Base-by-base conservation (phyloP, 2,329 filamentous ascomycete genomes). In the Fusarium paranaense region DNA sequence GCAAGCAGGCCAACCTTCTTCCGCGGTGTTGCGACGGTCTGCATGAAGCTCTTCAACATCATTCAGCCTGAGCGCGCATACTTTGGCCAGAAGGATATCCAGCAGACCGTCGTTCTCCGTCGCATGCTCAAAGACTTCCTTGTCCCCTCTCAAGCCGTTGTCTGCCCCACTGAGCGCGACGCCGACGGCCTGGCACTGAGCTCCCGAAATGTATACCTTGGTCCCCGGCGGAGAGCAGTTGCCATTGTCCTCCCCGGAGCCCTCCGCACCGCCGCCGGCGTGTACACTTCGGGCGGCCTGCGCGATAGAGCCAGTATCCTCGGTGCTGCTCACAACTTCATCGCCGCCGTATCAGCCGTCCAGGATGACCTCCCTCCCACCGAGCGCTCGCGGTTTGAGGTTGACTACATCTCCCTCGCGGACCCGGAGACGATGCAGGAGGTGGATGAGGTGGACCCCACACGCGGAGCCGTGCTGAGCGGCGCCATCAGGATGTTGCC, bases 11-110 rank as follows among this genome's bases (percentile, higher is more conserved):
- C 97, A 3, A 97, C 97, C 50, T 99, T 99, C 83, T 99, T 99
- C 85, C 90, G 97, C 58, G 97, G 97, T 42, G 97, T 99, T 37
- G 95, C 97, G 22, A 99, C 97, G 2, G 93, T 99, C 2, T 98
- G 95, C 85, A 97, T 96, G 90, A 99, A 97, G 82, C 82, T 86
- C 27, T 86, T 86, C 80, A 86, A 85, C 73, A 81, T 85, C 22
- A 83, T 86, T 20, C 85, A 85, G 78, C 91, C 93, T 0, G 92
- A 95, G 68, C 87, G 89, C 6, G 93, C 93, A 22, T 95, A 98
- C 84, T 98, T 99, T 85, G 97, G 97, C 5, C 97, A 98, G 83
- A 99, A 99, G 85, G 97, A 99, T 82, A 91, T 98, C 22, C 97
- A 99, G 86, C 97, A 99, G 84, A 97, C 95, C 0, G 94, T 97